Conservation (phyloP, 306 rosid genomes). For the Alnus rubra region DNA sequence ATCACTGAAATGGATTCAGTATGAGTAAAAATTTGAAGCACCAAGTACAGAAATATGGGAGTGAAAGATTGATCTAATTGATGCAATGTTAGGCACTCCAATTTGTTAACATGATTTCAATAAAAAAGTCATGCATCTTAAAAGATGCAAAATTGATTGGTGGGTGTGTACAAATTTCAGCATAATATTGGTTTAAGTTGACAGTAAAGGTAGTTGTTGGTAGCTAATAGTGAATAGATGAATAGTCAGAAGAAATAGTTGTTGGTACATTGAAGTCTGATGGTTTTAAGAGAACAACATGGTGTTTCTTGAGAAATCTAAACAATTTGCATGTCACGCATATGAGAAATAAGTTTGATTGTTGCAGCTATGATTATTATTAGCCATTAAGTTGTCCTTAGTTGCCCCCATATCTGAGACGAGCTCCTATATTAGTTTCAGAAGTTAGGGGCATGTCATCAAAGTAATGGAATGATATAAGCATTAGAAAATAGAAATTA, state of each 20-base stretch:
- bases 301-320: background rate
- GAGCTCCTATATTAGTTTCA: background rate
- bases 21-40: background rate
- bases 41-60: background rate
- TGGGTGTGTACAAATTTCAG: background rate
- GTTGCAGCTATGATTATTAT: background rate
- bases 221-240: background rate
- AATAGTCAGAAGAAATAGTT: background rate
- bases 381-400: background rate
- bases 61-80: background rate
- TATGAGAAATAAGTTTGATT: background rate
- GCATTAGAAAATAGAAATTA: background rate
- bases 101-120: background rate
- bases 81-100: background rate
- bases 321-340: background rate
- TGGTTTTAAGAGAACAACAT: background rate
- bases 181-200: background rate
- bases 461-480: background rate
- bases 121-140: background rate
- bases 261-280: background rate
- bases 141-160: background rate
- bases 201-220: background rate
- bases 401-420: background rate
- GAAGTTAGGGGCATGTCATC: constrained; percentile 1
- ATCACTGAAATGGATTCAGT: background rate